Evolutionary conservation across 83 land plant species (phyloP).

Genomic region (Larix sibirica): DNA sequence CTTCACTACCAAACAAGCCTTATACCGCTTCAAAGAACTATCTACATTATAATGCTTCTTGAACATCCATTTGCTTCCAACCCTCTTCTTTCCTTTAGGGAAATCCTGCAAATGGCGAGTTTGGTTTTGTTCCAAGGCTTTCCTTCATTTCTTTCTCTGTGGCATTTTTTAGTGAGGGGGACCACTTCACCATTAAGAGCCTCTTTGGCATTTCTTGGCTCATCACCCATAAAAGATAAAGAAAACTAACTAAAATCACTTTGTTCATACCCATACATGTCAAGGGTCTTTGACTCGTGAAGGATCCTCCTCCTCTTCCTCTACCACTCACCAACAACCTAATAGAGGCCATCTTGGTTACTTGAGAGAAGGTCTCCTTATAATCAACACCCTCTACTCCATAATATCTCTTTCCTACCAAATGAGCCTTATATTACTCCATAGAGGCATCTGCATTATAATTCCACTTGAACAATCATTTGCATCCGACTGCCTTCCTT

Average conservation of each 20-base stretch:
- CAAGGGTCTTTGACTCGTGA: too few relatives aligned
- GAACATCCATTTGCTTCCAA: background rate
- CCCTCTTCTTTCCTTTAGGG: background rate
- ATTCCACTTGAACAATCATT: background rate
- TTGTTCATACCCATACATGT: background rate
- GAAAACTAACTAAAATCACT: background rate
- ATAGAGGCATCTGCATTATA: background rate
- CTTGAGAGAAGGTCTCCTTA: background rate
- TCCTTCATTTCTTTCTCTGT: background rate
- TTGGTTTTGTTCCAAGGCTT: background rate
- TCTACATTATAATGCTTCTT: background rate
- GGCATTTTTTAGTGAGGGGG: background rate
- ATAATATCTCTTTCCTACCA: background rate
- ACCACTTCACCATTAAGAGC: background rate
- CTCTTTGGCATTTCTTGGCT: background rate
- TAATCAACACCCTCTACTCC: background rate
- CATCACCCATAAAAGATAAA: background rate
- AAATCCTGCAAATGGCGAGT: background rate
- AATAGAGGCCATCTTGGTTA: background rate
- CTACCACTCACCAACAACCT: background rate
- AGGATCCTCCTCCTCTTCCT: too few relatives aligned
- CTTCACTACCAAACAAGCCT: background rate
- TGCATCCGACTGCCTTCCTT: background rate
- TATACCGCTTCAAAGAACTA: background rate
- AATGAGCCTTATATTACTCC: background rate